A percentile compares a stretch with the other conserved stretches of the same genome.
These are phyloP conservation scores for Pleurotus citrinopileatus DNA, from an alignment of 768 basidiomycete species.

Conservation along the genomic window DNA sequence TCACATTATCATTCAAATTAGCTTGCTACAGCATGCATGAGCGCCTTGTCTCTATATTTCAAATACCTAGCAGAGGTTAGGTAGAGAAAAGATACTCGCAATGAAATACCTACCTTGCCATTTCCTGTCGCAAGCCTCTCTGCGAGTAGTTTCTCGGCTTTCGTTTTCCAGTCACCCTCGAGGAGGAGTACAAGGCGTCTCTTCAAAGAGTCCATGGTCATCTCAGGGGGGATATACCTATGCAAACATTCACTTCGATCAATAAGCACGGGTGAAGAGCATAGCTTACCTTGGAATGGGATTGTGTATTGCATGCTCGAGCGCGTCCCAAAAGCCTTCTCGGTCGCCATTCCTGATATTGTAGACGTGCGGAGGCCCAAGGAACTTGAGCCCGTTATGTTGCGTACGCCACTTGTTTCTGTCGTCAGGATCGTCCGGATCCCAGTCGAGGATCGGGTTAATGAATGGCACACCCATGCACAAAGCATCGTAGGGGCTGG, in stretches of 20 bases:
- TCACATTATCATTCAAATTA: too few relatives aligned
- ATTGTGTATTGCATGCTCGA: conserved; percentile 21
- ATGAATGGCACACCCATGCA: conserved; percentile 35
- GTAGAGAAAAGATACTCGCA: too few relatives aligned
- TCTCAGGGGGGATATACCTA: conserved; percentile 27
- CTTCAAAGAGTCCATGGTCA: conserved; percentile 25
- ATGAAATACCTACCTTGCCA: background rate
- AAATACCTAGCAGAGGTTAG: too few relatives aligned
- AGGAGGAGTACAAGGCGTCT: conserved; percentile 22
- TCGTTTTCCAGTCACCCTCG: conserved; percentile 27
- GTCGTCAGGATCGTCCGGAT: conserved; percentile 22
- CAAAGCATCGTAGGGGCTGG: conserved; percentile 29
- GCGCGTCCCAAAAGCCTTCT: conserved; percentile 25
- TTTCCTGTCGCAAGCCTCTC: background rate
- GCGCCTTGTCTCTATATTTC: too few relatives aligned
- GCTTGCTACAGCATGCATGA: too few relatives aligned
- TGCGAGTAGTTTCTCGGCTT: conserved; percentile 19
- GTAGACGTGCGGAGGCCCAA: conserved; percentile 32
- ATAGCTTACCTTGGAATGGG: conserved; percentile 26
- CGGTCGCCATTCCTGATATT: conserved; percentile 25
- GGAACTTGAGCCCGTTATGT: conserved; percentile 23
- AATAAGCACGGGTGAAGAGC: background rate
- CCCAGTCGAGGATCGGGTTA: conserved; percentile 31
- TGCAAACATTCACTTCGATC: background rate
- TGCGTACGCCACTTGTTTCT: conserved; percentile 26